These are phyloP conservation scores for Neopestalotiopsis sp. DNA, from an alignment of 2,329 filamentous ascomycete species.

Conservation along the genomic window DNA sequence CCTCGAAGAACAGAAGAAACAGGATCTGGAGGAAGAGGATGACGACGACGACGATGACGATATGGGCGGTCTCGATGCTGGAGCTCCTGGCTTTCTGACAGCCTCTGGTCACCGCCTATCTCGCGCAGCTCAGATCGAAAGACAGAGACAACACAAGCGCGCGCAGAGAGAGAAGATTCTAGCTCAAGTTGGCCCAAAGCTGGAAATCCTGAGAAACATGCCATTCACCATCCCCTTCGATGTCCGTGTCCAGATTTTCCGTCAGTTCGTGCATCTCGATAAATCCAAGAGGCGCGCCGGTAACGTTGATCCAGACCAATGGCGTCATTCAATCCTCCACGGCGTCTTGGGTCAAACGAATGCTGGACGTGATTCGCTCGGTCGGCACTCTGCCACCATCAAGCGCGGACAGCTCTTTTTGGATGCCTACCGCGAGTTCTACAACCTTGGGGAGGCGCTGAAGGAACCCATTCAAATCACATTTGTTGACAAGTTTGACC, in stretches of 20 bases:
- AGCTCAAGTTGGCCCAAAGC: constrained; percentile 80
- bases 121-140: constrained; percentile 68
- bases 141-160: constrained; percentile 69
- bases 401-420: constrained; percentile 80
- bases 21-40: constrained; percentile 64
- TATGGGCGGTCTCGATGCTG: constrained; percentile 31
- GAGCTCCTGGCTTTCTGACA: constrained; percentile 33
- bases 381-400: constrained; percentile 79
- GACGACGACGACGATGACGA: constrained; percentile 52
- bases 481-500: constrained; percentile 90
- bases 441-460: constrained; percentile 76
- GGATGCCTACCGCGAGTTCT: constrained; percentile 87
- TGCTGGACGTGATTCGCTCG: constrained; percentile 44
- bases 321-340: constrained; percentile 68
- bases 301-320: constrained; percentile 73
- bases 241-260: constrained; percentile 89
- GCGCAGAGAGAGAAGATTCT: constrained; percentile 73
- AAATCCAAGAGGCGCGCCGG: constrained; percentile 74
- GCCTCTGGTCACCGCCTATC: constrained; percentile 63
- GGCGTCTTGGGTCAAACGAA: constrained; percentile 28
- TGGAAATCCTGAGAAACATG: constrained; percentile 94
- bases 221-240: constrained; percentile 96
- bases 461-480: constrained; percentile 98
- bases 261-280: constrained; percentile 88
- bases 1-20: constrained; percentile 81